Evolutionary conservation across 2,329 filamentous ascomycete species (phyloP), one percentile per base, ranked within the genome.

Genomic region (Leptographium wingfieldii): DNA sequence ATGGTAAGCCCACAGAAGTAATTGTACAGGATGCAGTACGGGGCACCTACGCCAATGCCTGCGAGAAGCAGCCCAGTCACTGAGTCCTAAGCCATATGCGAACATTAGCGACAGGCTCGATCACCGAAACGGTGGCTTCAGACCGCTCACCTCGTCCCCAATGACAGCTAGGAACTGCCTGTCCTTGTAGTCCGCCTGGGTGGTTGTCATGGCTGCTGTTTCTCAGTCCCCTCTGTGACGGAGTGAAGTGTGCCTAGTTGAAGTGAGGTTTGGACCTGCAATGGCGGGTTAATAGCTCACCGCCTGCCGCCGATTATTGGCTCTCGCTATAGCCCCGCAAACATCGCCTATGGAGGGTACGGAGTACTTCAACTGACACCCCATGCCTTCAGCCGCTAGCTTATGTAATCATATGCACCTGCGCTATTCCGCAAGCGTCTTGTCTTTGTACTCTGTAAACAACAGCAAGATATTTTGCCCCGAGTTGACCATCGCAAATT

Each of bases 121-220:
- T 11, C 22, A 5, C 22, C 5, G 10, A 12, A 16, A n/a, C 29
- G 9, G 54, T 35, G 16, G 48, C 22, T 3, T 52, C 22, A 40
- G 25, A 27, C 9, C 60, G 73, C 64, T 71, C 33, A 90, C 94
- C 84, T 99, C 94, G 73, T 99, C 94, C 58, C 94, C 94, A 71
- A 99, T 99, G 56, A 99, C 92, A 65, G 94, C 94, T 61, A 99
- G 84, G 71, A 99, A 96, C 76, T 99, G 88, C 69, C 94, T 84
- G 75, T 97, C 91, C 76, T 91, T 86, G 73, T 79, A 86, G 66
- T 84, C 81, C 64, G 79, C 76, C 67, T 81, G 77, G 2, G 49
- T 38, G n/a, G 59, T 33, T 16, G 46, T 48, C 56, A 59, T 65
- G 33, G 51, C 55, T 22, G 27, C 5, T 10, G 38, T 16, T 40